Percentiles rank a stretch among this genome's conserved stretches.
Evolutionary conservation across 2,329 filamentous ascomycete genomes (phyloP).

Genomic region (Verticillium klebahnii): DNA sequence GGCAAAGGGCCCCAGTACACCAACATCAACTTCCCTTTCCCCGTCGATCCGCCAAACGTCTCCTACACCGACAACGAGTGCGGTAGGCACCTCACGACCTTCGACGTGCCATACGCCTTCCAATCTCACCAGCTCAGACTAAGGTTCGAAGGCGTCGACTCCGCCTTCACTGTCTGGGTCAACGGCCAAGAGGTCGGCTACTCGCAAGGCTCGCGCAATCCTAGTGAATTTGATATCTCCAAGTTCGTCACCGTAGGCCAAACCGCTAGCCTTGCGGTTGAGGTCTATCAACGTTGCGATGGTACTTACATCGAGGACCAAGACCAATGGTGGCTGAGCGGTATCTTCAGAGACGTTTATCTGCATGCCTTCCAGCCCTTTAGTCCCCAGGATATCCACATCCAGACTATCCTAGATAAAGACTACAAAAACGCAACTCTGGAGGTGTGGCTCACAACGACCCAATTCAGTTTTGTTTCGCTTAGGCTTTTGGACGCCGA

Average conservation of each 20-base stretch:
- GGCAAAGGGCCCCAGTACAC: conserved; percentile 64
- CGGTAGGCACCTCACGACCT: conserved; percentile 58
- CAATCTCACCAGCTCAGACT: conserved; percentile 56
- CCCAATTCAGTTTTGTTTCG: conserved; percentile 17
- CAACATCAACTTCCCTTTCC: conserved; percentile 64
- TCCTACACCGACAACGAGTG: conserved; percentile 61
- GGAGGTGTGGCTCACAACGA: conserved; percentile 37
- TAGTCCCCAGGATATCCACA: conserved; percentile 50
- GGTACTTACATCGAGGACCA: conserved; percentile 70
- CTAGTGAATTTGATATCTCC: conserved; percentile 69
- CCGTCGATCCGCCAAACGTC: conserved; percentile 61
- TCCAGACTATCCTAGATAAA: conserved; percentile 51
- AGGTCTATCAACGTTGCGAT: conserved; percentile 69
- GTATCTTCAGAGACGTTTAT: conserved; percentile 67
- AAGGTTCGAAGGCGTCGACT: conserved; percentile 71
- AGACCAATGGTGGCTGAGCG: conserved; percentile 65
- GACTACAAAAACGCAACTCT: conserved; percentile 50
- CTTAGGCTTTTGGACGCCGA: conserved; percentile 25
- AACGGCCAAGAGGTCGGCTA: conserved; percentile 67
- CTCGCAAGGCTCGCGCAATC: conserved; percentile 67
- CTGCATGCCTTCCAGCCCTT: conserved; percentile 56
- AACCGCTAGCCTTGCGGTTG: conserved; percentile 56
- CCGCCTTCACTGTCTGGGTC: conserved; percentile 66
- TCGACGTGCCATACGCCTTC: conserved; percentile 43
- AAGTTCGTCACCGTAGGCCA: conserved; percentile 34